Percentiles rank a stretch among this genome's conserved stretches.
Evolutionary conservation across 2,329 filamentous ascomycete genomes (phyloP).

Genomic region (Ophiostoma himal-ulmi): DNA sequence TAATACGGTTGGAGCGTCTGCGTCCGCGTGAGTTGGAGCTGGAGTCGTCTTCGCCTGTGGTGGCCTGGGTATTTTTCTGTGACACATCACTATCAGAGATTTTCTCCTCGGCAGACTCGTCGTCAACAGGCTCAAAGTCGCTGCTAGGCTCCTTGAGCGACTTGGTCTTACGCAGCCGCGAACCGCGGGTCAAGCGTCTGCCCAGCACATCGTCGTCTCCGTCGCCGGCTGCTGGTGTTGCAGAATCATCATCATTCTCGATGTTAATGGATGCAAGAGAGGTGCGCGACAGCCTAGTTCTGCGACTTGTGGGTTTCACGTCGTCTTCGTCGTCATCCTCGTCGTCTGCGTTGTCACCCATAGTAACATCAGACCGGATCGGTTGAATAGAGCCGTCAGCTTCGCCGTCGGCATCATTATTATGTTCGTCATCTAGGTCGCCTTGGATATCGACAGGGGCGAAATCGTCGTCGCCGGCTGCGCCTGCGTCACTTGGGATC

Average conservation of each 20-base stretch:
- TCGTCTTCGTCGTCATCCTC: constrained; percentile 35
- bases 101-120: constrained; percentile 53
- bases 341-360: constrained; percentile 22
- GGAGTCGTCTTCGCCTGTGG: constrained; percentile 37
- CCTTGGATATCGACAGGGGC: constrained; percentile 18
- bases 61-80: constrained; percentile 30
- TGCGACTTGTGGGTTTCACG: constrained; percentile 38
- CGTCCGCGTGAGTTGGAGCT: constrained; percentile 49
- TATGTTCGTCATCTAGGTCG: constrained; percentile 27
- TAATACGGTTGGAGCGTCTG: constrained; percentile 34
- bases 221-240: constrained; percentile 27
- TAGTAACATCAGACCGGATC: constrained; percentile 3
- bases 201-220: constrained; percentile 36
- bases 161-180: constrained; percentile 41
- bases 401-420: constrained; percentile 29
- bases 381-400: constrained; percentile 9
- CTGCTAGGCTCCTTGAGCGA: constrained; percentile 51
- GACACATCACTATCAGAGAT: constrained; percentile 35
- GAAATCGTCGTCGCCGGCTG: constrained; percentile 26
- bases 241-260: constrained; percentile 22
- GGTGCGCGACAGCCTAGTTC: constrained; percentile 26
- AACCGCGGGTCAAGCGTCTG: constrained; percentile 45
- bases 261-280: constrained; percentile 11
- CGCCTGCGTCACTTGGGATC: constrained; percentile 33
- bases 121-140: constrained; percentile 54